These are phyloP conservation scores for Torrubiellomyces zombiae DNA, from an alignment of 2,329 filamentous ascomycete species.

Conservation along the genomic window DNA sequence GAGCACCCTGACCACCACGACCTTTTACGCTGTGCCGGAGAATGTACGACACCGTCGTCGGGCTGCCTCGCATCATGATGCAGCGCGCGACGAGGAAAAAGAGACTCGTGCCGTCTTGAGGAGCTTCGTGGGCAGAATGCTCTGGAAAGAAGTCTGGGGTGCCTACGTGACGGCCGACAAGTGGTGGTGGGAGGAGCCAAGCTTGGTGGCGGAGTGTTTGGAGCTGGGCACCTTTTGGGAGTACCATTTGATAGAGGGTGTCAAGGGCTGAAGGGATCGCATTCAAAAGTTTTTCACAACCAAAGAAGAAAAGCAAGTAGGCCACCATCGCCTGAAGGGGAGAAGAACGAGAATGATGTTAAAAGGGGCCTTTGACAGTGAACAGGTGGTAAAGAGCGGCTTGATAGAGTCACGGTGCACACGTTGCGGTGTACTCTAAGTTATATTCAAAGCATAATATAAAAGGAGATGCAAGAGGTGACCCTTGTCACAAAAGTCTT, in stretches of 20 bases:
- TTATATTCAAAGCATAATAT: too few relatives aligned
- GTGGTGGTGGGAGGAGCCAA: constrained; percentile 48
- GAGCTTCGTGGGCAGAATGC: constrained; percentile 34
- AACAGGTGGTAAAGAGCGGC: too few relatives aligned
- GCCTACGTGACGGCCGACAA: constrained; percentile 26
- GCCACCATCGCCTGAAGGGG: too few relatives aligned
- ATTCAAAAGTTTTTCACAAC: too few relatives aligned
- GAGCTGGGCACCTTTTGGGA: constrained; percentile 39
- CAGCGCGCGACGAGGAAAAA: constrained; percentile 9
- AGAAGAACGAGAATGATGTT: too few relatives aligned
- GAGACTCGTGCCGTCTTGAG: constrained; percentile 29
- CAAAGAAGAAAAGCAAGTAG: too few relatives aligned
- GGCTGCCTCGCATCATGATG: constrained; percentile 10
- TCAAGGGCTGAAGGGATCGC: too few relatives aligned
- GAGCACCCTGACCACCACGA: constrained; percentile 29
- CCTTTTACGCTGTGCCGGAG: constrained; percentile 27
- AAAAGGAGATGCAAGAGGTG: too few relatives aligned
- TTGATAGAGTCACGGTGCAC: too few relatives aligned
- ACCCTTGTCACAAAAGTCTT: too few relatives aligned
- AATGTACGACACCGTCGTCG: constrained; percentile 10
- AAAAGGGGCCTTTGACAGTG: too few relatives aligned
- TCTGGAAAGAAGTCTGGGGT: constrained; percentile 48
- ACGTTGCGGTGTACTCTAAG: too few relatives aligned
- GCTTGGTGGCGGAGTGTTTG: constrained; percentile 37
- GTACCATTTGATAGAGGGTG: constrained; percentile 37